Evolutionary conservation across 305 asterid species (phyloP), one percentile per base, ranked within the genome.

Genomic region (Fraxinus sp.): DNA sequence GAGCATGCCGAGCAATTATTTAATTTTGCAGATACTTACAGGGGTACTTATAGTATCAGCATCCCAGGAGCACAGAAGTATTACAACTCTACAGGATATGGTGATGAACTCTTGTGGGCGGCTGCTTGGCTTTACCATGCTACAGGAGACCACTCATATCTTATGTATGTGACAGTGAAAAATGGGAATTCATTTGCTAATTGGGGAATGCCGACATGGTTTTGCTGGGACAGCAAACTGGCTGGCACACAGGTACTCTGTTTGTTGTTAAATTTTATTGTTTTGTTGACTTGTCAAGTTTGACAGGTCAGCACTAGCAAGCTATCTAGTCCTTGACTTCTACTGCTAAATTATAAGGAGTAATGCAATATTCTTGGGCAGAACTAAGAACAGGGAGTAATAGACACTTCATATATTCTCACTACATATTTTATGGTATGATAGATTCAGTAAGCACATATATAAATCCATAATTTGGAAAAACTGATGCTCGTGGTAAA

Each of bases 41-140:
- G 91, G 85, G 92, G 91, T 16, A 83, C 78, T 14, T 93, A 92
- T 85, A 89, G 92, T 79, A 76, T 66, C 7, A 92, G 92, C 72
- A 81, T 91, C 20, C 93, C 93, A 2, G 80, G 71, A 16, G 89
- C 89, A 57, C 92, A 90, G 84, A 41, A 68, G 0, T 91, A 81
- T 39, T 93, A 93, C 77, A 90, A 90, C 81, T 93, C 97, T 7
- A 85, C 92, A 30, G 93, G 93, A 26, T 93, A 88, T 24, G 91
- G 88, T 0, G 97, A 93, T 77, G 97, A 93, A 35, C 93, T 93
- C 83, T 81, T 93, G 88, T 93, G 97, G 97, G 95, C 95, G 0
- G 93, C 97, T 2, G 80, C 95, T 30, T 93, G 97, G 97, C 95
- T 93, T n/a, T 92, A 91, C 66, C 92, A 89, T 75, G 97, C 97